Conservation (phyloP, 1,284 basidiomycete species). For the Athelia psychrophila region DNA sequence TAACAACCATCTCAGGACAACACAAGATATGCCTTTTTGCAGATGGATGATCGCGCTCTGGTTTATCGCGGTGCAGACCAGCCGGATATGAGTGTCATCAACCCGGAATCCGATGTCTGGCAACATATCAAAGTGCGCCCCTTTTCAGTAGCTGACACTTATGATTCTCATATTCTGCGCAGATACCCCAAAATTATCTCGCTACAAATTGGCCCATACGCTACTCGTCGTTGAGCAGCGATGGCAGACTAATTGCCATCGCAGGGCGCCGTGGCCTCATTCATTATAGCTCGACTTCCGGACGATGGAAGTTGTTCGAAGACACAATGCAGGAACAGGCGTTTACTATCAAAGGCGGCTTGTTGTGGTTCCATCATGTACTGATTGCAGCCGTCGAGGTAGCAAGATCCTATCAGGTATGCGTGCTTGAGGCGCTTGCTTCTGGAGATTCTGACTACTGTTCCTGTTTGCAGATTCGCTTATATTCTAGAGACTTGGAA, state of each 20-base stretch:
- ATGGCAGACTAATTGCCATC: constrained; percentile 91
- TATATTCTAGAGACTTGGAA: constrained; percentile 95
- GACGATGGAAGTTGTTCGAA: constrained; percentile 92
- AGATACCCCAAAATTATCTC: constrained; percentile 90
- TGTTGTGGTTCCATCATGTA: constrained; percentile 97
- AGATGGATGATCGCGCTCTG: constrained; percentile 91
- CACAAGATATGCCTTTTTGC: constrained; percentile 91
- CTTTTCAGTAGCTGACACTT: not conserved
- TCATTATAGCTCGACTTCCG: constrained; percentile 92
- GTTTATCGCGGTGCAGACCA: constrained; percentile 98
- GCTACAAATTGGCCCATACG: constrained; percentile 94
- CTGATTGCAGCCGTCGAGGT: constrained; percentile 89
- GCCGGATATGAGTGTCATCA: constrained; percentile 97
- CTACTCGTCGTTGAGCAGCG: constrained; percentile 88
- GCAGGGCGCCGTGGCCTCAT: constrained; percentile 90
- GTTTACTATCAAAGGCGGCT: constrained; percentile 87
- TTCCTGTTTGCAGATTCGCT: constrained; percentile 60
- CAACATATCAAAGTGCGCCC: constrained; percentile 81
- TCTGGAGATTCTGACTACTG: constrained; percentile 3
- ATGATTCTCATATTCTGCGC: constrained; percentile 3
- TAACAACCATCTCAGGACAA: constrained; percentile 61
- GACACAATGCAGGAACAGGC: constrained; percentile 87
- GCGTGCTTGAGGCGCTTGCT: constrained; percentile 14
- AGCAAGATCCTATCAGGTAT: constrained; percentile 76
- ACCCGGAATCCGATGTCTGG: constrained; percentile 99